Percentiles rank a stretch among this genome's conserved stretches.
Evolutionary conservation across 495 filamentous ascomycete genomes (phyloP).

Genomic region (Aspergillus bertholletiae): DNA sequence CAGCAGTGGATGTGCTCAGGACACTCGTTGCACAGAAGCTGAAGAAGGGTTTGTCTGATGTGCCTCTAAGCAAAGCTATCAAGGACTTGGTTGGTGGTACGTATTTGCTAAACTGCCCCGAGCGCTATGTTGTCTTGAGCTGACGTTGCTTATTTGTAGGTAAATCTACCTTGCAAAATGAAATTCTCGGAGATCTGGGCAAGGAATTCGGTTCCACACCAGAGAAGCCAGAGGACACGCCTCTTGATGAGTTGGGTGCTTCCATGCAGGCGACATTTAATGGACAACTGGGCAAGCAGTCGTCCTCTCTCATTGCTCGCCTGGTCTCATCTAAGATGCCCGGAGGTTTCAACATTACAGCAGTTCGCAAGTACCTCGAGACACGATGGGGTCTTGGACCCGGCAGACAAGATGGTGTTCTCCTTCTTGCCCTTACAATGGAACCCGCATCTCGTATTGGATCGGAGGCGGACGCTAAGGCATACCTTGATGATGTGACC

Average conservation of each 20-base stretch:
- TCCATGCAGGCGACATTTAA: slow-evolving; percentile 98
- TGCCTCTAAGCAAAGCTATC: slow-evolving; percentile 94
- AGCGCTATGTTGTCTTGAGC: not conserved
- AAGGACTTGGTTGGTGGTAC: slow-evolving; percentile 97
- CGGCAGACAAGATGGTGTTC: slow-evolving; percentile 87
- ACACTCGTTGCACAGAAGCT: slow-evolving; percentile 96
- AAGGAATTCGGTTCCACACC: slow-evolving; percentile 98
- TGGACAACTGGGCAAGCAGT: slow-evolving; percentile 95
- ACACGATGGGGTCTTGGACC: slow-evolving; percentile 86
- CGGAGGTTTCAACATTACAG: slow-evolving; percentile 96
- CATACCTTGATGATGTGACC: slow-evolving; percentile 77
- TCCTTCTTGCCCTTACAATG: slow-evolving; percentile 86
- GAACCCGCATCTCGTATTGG: slow-evolving; percentile 86
- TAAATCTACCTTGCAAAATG: slow-evolving; percentile 97
- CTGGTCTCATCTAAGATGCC: slow-evolving; percentile 99
- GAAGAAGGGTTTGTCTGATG: slow-evolving; percentile 86
- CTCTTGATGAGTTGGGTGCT: slow-evolving; percentile 90
- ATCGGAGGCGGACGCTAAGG: slow-evolving; percentile 86
- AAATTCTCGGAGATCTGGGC: slow-evolving; percentile 91
- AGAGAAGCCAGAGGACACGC: slow-evolving; percentile 97
- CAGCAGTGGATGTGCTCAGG: slow-evolving; percentile 84
- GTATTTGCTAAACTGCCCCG: slow-evolving; percentile 21
- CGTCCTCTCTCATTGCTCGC: slow-evolving; percentile 86
- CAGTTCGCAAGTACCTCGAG: slow-evolving; percentile 89
- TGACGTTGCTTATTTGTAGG: slow-evolving; percentile 42